Evolutionary conservation across 2,329 filamentous ascomycete genomes (phyloP).

Genomic region (Colletotrichum eleusines): DNA sequence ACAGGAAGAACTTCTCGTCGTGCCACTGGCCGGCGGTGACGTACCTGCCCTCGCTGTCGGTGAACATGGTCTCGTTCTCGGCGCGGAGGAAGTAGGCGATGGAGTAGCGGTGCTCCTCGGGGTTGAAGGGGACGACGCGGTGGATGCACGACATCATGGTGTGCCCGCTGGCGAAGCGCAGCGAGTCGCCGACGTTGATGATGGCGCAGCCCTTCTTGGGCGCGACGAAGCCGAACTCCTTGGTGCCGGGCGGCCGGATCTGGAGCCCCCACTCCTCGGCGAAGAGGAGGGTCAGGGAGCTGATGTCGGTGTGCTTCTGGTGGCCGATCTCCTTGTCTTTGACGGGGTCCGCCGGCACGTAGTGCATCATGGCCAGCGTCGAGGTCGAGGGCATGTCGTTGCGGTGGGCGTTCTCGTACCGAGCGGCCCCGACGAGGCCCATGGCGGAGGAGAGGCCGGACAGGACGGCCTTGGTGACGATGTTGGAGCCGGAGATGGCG

Average conservation of each 20-base stretch:
- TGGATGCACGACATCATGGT: constrained; percentile 69
- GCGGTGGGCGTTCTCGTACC: constrained; percentile 65
- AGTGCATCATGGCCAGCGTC: constrained; percentile 68
- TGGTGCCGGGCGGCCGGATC: constrained; percentile 60
- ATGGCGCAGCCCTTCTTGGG: constrained; percentile 65
- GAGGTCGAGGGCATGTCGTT: constrained; percentile 62
- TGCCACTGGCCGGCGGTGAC: constrained; percentile 67
- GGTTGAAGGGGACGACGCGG: constrained; percentile 66
- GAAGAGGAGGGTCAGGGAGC: constrained; percentile 67
- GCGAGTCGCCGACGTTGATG: constrained; percentile 70
- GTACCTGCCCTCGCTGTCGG: constrained; percentile 65
- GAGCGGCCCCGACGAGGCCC: constrained; percentile 57
- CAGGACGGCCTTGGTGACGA: constrained; percentile 63
- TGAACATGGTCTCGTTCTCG: constrained; percentile 68
- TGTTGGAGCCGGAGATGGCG: constrained; percentile 63
- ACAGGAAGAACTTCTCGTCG: constrained; percentile 58
- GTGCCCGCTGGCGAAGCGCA: constrained; percentile 66
- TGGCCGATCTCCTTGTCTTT: constrained; percentile 61
- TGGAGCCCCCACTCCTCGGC: constrained; percentile 69
- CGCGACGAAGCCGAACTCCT: constrained; percentile 65
- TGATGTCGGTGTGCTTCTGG: constrained; percentile 70
- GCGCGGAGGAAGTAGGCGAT: constrained; percentile 70
- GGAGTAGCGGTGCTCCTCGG: constrained; percentile 60
- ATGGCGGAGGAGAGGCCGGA: constrained; percentile 61
- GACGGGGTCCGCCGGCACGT: constrained; percentile 59